Conservation (phyloP, 257 asterid species). For the Prunella vulgaris region DNA sequence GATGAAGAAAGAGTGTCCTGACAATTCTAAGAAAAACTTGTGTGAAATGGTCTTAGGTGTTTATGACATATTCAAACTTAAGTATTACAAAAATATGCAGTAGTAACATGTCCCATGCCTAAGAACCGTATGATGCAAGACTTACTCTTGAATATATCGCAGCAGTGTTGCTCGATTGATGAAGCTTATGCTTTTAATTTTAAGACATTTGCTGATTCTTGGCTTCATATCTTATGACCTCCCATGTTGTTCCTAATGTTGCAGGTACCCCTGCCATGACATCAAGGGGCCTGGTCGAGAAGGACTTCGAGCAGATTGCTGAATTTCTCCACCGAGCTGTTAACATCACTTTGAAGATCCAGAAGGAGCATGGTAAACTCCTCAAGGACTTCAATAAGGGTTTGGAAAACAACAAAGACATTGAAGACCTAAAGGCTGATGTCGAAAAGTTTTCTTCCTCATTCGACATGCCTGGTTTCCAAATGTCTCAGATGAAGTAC, state of each 20-base stretch:
- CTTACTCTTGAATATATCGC: too few relatives aligned
- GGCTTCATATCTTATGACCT: background rate
- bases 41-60: background rate
- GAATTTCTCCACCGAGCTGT: conserved; percentile 94
- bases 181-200: background rate
- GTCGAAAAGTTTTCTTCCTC: conserved; percentile 75
- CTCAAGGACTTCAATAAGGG: conserved; percentile 97
- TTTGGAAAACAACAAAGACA: conserved; percentile 69
- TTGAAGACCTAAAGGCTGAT: conserved; percentile 86
- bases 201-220: background rate
- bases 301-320: conserved; percentile 93
- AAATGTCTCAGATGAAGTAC: conserved; percentile 86
- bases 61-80: background rate
- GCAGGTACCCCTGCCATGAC: conserved; percentile 99
- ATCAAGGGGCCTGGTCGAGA: conserved; percentile 89
- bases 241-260: conserved; percentile 5
- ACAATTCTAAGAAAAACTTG: too few relatives aligned
- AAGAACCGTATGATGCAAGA: too few relatives aligned
- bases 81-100: background rate
- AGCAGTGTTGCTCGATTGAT: background rate
- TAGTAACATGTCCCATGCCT: background rate
- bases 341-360: conserved; percentile 70
- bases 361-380: conserved; percentile 82
- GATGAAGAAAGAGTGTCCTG: too few relatives aligned
- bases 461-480: conserved; percentile 94